Evolutionary conservation across 2,329 filamentous ascomycete genomes (phyloP).

Genomic region (Fusarium sp.): DNA sequence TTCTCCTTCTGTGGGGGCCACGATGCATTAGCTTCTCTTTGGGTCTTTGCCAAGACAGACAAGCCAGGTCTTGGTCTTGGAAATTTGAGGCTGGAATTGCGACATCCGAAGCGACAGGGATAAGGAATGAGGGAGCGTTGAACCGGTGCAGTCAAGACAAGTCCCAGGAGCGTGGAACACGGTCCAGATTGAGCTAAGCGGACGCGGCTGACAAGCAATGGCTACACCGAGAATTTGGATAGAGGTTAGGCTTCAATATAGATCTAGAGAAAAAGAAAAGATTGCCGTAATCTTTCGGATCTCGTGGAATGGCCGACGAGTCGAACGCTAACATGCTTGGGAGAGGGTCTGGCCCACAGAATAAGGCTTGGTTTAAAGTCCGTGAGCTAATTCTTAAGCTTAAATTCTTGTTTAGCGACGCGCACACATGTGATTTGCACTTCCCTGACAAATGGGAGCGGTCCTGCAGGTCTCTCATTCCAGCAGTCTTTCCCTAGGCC

Average conservation of each 20-base stretch:
- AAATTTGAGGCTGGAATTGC: constrained; percentile 34
- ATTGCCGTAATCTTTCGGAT: constrained; percentile 34
- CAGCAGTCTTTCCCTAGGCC: not conserved
- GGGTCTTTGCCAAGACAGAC: not conserved
- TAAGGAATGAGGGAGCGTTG: constrained; percentile 1
- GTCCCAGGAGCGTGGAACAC: not conserved
- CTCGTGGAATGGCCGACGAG: constrained; percentile 24
- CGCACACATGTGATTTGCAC: constrained; percentile 1
- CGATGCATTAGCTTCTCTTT: constrained; percentile 5
- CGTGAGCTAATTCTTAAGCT: constrained; percentile 35
- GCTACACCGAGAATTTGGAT: not conserved
- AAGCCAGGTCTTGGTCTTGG: not conserved
- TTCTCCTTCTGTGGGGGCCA: constrained; percentile 13
- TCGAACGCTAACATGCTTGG: constrained; percentile 21
- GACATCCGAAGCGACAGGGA: constrained; percentile 34
- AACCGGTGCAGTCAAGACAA: not conserved
- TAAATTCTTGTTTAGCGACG: constrained; percentile 5
- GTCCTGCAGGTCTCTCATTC: not conserved
- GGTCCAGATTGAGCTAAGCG: not conserved
- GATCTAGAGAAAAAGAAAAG: not conserved
- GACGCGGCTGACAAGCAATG: not conserved
- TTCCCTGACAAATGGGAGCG: not conserved
- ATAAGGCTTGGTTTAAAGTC: constrained; percentile 24
- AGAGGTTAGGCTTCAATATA: too few relatives aligned
- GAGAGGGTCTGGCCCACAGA: constrained; percentile 15